phyloP scores from a whole-genome alignment of 2,329 filamentous ascomycete genomes.

The Arthrobotrys iridis region DNA sequence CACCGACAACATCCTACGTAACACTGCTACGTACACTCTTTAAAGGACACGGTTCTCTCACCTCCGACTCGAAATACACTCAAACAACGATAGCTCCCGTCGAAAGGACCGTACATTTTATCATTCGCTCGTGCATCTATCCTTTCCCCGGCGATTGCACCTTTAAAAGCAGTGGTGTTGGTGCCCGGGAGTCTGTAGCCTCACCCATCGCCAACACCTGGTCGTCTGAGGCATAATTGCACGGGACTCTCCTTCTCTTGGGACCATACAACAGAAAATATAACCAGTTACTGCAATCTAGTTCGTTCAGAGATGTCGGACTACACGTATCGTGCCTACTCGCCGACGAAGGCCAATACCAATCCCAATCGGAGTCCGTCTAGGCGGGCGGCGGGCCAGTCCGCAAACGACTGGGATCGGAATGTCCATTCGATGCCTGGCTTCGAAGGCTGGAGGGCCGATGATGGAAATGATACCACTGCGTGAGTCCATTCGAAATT shows the following conservation, averaged over 20 bases:
- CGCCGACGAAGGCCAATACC: slow-evolving; percentile 11
- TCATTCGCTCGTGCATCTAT: background rate
- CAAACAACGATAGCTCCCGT: background rate
- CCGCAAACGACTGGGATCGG: slow-evolving; percentile 25
- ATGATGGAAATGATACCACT: slow-evolving; percentile 3
- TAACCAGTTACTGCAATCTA: background rate
- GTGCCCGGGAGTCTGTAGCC: background rate
- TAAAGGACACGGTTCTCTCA: slow-evolving; percentile 42
- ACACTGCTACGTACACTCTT: slow-evolving; percentile 43
- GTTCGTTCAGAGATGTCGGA: slow-evolving; percentile 28
- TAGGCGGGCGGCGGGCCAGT: slow-evolving; percentile 24
- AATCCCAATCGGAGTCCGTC: slow-evolving; percentile 39
- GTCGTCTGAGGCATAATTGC: background rate
- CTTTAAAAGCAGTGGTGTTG: background rate
- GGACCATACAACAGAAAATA: background rate
- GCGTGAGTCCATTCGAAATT: slow-evolving; percentile 13
- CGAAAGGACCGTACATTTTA: background rate
- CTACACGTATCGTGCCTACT: slow-evolving; percentile 42
- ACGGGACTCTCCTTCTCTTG: background rate
- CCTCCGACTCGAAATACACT: background rate
- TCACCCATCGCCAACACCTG: background rate
- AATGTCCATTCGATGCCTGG: slow-evolving; percentile 33
- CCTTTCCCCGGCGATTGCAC: background rate
- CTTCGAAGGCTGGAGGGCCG: slow-evolving; percentile 38
- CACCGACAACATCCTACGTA: slow-evolving; percentile 40